Percentiles rank a stretch among this genome's conserved stretches.
Conservation (phyloP, 2,329 filamentous ascomycete genomes). For the Canariomyces notabilis region DNA sequence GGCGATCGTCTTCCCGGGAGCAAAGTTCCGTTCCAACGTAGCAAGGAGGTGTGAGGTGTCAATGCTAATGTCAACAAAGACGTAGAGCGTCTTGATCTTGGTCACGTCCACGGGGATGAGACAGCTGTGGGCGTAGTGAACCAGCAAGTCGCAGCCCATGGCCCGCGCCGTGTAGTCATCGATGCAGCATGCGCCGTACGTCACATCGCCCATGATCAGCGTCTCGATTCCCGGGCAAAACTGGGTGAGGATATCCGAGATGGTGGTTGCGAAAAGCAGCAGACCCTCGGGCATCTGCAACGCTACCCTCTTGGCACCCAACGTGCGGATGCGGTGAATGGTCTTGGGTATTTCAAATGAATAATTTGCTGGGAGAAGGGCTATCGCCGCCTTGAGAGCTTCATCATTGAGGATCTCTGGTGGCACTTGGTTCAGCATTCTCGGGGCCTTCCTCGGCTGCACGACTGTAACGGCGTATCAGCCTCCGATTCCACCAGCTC, state of each 20-base stretch:
- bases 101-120: constrained; percentile 95
- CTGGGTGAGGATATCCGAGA: constrained; percentile 90
- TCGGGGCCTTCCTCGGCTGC: constrained; percentile 64
- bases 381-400: constrained; percentile 81
- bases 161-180: constrained; percentile 96
- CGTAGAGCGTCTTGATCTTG: constrained; percentile 93
- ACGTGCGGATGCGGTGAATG: constrained; percentile 83
- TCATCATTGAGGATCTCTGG: constrained; percentile 78
- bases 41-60: constrained; percentile 82
- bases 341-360: constrained; percentile 98
- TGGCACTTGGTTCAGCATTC: constrained; percentile 88
- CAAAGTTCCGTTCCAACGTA: constrained; percentile 84
- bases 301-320: constrained; percentile 74
- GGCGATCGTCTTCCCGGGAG: constrained; percentile 77
- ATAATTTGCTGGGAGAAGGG: constrained; percentile 89
- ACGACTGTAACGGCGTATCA: constrained; percentile 48
- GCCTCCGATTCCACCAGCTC: background rate
- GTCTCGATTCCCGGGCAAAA: constrained; percentile 92
- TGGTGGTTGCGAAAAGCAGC: constrained; percentile 91
- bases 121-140: constrained; percentile 97
- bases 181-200: constrained; percentile 97
- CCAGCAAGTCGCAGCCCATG: constrained; percentile 85
- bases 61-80: constrained; percentile 97
- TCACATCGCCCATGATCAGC: constrained; percentile 98
- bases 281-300: constrained; percentile 97